A percentile compares a stretch with the other conserved stretches of the same genome.
These are phyloP conservation scores for Anthoceros angustus DNA, from an alignment of 225 moss, liverwort and hornwort species.

Conservation along the genomic window DNA sequence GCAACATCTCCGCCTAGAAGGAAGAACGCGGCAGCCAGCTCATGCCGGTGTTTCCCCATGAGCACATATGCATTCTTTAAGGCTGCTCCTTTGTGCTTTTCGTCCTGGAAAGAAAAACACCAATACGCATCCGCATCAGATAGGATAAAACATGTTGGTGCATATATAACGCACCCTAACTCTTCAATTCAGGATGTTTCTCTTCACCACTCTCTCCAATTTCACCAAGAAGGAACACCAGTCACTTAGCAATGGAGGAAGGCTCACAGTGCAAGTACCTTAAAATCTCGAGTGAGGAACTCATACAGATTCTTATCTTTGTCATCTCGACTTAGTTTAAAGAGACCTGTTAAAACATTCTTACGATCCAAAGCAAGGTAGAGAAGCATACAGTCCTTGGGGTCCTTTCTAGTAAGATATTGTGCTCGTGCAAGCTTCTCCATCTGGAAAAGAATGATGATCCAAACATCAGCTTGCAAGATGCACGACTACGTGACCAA, in stretches of 20 bases:
- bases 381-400: conserved; percentile 87
- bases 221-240: not conserved
- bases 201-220: conserved; percentile 4
- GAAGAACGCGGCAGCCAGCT: conserved; percentile 87
- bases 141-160: not conserved
- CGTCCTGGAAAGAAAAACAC: conserved; percentile 33
- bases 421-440: conserved; percentile 88
- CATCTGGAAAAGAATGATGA: conserved; percentile 31
- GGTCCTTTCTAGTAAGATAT: conserved; percentile 71
- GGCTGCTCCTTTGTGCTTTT: conserved; percentile 79
- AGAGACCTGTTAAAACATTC: conserved; percentile 61
- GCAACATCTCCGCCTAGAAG: conserved; percentile 70
- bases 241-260: not conserved
- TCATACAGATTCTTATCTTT: conserved; percentile 71
- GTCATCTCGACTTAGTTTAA: conserved; percentile 84
- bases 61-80: conserved; percentile 95
- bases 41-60: conserved; percentile 95
- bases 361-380: conserved; percentile 88
- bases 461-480: conserved; percentile 9
- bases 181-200: conserved; percentile 1
- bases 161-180: not conserved
- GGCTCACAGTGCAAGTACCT: conserved; percentile 20
- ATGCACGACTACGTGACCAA: conserved; percentile 4
- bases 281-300: conserved; percentile 75
- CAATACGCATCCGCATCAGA: not conserved